Base-by-base conservation (phyloP, 73 alveolate genomes). In the Paramecium tetraurelia region DNA sequence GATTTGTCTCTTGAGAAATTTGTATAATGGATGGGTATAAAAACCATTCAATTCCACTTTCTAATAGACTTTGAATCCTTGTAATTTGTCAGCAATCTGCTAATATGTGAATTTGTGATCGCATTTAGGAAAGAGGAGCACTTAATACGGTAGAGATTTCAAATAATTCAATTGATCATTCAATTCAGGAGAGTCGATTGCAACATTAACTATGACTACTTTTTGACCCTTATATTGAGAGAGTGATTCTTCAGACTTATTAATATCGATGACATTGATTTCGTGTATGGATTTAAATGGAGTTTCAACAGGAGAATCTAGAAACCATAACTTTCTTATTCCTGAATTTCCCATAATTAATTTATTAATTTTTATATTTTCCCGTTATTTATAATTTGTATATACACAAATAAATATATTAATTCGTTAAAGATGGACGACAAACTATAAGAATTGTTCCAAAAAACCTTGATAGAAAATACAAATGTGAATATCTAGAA, bases 291-390 rank as follows among this genome's bases (percentile, higher is more conserved):
- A 44, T 71, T 59, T 70, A 71, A 24, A 89, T 14, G 84, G 85
- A 71, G 89, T 70, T 63, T 89, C 94, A 27, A 89, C 90, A 24
- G 50, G 57, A 53, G 80, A 63, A 38, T 63, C 89, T 11, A 53
- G 36, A 89, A 89, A 89, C 40, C 80, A 29, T 33, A 89, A 85
- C 59, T 89, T 89, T 89, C 94, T 46, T 53, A 89, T 22, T 58
- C 94, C 94, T 31, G 92, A 70, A 89, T 89, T 89, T 89, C 94
- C 94, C 94, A 89, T 89, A 41, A 24, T 71, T 89, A 69, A 21
- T 53, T 53, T 16, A 33, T 22, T 21, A 57, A 58, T 57, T 53
- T 53, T 53, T 53, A 53, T 53, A 53, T n/a, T 53, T 53, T 53
- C 69, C 69, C 69, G 69, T 53, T 53, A 53, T 53, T n/a, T n/a